Evolutionary conservation across 805 yeast species (phyloP), one percentile per base, ranked within the genome.

Genomic region (Hanseniaspora taiwanica): DNA sequence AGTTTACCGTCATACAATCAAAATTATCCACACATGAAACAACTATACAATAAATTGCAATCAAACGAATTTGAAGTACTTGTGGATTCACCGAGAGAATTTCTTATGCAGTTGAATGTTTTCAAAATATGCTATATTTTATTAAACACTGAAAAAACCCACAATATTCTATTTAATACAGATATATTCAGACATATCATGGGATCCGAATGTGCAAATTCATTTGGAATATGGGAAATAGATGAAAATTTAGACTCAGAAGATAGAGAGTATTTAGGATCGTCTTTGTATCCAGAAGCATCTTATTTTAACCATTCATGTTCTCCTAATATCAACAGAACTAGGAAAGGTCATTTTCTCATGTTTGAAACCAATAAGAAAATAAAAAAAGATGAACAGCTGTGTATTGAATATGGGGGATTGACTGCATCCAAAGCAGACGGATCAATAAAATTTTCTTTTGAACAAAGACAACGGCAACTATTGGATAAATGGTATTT

Each of bases 221-320:
- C 83, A 1, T 78, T 78, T 55, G 84, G 84, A 1, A 73, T 76
- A 18, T 76, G 83, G 81, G 73, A 77, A 37, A 54, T 49, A 6
- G 55, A 59, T 2, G 56, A 47, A 6, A 25, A 25, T 25, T 58
- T 53, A 3, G 61, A 61, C 2, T 48, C 56, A 9, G 80, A 72
- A 44, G 68, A 66, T 29, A 54, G 56, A 40, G 79, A 74, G 43
- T 75, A 69, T 46, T 62, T 76, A 38, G 85, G 85, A 0, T 74
- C 74, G 46, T 67, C 72, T 29, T 65, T 78, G 2, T 72, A 65
- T 43, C 81, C 83, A 1, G 66, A 69, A 21, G 82, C 78, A 0
- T 78, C 84, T 2, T 77, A 63, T 48, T 78, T 78, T 64, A 78
- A 78, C 50, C 84, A 78, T 52, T 72, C 80, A 3, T 78, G 84